A percentile compares a stretch with the other conserved stretches of the same genome.
Evolutionary conservation across 2,329 filamentous ascomycete genomes (phyloP).

Genomic region (Dendrostoma leiphaemia): DNA sequence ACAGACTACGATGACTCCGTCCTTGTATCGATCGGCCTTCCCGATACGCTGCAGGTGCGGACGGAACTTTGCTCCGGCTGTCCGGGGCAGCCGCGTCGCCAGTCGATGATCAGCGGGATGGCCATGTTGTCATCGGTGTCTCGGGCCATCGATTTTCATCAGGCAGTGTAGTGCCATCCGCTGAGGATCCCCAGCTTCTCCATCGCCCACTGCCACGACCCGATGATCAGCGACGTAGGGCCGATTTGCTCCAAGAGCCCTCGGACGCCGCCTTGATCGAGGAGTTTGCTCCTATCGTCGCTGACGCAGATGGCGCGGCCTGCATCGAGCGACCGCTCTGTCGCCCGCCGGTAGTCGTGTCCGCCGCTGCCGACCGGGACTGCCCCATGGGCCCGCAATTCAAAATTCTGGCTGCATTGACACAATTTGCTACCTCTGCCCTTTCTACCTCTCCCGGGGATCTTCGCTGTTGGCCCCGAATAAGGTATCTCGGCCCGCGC

Average conservation of each 20-base stretch:
- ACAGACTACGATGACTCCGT: too few species aligned
- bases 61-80: too few species aligned
- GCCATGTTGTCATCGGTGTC: too few species aligned
- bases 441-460: background rate
- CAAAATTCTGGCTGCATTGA: background rate
- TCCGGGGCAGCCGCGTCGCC: too few species aligned
- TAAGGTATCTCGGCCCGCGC: background rate
- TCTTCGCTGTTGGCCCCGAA: background rate
- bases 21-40: background rate
- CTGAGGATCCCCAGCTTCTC: too few species aligned
- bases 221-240: too few species aligned
- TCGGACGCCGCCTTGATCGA: background rate
- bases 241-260: background rate
- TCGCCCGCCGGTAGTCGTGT: background rate
- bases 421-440: too few species aligned
- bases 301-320: background rate
- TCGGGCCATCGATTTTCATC: too few species aligned
- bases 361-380: background rate
- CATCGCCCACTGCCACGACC: too few species aligned
- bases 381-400: too few species aligned
- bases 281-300: background rate
- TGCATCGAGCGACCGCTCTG: background rate
- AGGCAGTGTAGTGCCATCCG: too few species aligned
- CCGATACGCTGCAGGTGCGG: background rate
- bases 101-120: too few species aligned